phyloP scores from a whole-genome alignment of 1,139 yeast species.

The Geotrichum restrictum region DNA sequence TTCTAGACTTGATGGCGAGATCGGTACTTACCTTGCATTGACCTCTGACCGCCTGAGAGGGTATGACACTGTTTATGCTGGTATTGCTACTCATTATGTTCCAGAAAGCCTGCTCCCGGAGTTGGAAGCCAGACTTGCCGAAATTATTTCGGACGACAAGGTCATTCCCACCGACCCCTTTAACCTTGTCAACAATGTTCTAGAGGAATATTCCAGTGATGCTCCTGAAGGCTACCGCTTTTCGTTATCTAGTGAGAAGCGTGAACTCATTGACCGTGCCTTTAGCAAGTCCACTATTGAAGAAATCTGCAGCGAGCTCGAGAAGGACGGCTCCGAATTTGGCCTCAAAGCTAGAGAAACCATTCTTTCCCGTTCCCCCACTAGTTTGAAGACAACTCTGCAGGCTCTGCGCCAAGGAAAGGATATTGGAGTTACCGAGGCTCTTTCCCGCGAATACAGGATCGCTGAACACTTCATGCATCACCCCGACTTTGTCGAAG shows the following conservation, averaged over 20 bases:
- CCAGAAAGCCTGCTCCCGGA: constrained; percentile 60
- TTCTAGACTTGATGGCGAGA: constrained; percentile 73
- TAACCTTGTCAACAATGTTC: constrained; percentile 61
- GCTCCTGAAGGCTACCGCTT: constrained; percentile 64
- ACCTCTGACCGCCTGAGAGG: constrained; percentile 81
- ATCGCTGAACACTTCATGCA: constrained; percentile 75
- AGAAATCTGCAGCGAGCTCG: constrained; percentile 56
- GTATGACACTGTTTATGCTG: constrained; percentile 71
- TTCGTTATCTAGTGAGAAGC: constrained; percentile 54
- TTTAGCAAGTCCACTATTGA: constrained; percentile 60
- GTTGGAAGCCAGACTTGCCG: constrained; percentile 61
- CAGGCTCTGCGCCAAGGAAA: constrained; percentile 65
- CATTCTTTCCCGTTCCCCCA: constrained; percentile 60
- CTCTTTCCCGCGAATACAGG: constrained; percentile 68
- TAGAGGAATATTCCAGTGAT: constrained; percentile 72
- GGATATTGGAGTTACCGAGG: constrained; percentile 56
- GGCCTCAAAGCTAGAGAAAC: constrained; percentile 58
- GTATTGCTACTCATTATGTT: constrained; percentile 88
- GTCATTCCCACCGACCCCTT: constrained; percentile 36
- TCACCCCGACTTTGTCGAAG: constrained; percentile 63
- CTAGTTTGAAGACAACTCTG: constrained; percentile 72
- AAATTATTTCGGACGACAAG: constrained; percentile 47
- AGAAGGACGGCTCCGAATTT: constrained; percentile 58
- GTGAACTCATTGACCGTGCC: constrained; percentile 62
- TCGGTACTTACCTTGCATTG: constrained; percentile 81